Evolutionary conservation across 306 rosid genomes (phyloP).

Genomic region (Medicago lupulina): DNA sequence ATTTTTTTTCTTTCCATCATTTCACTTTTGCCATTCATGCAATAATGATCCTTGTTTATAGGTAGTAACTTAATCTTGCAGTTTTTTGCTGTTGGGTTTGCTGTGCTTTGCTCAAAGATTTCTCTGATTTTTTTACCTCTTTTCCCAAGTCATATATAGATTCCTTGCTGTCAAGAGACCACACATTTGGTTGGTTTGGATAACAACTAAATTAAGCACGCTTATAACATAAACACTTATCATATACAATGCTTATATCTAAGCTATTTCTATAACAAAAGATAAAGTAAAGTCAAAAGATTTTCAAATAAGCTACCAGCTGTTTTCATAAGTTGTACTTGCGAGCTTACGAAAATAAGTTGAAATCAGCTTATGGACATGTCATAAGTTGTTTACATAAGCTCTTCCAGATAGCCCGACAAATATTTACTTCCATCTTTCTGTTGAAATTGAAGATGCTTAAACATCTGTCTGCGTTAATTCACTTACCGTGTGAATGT

Average conservation of each 20-base stretch:
- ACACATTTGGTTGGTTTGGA: not conserved
- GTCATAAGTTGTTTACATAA: not conserved
- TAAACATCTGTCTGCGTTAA: not conserved
- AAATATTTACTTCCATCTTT: not conserved
- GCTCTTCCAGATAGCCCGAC: not conserved
- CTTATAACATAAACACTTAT: too few species aligned
- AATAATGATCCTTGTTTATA: conserved; percentile 4
- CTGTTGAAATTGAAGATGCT: not conserved
- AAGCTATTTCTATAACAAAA: too few species aligned
- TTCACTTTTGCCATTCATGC: conserved; percentile 7
- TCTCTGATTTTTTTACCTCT: not conserved
- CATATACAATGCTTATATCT: too few species aligned
- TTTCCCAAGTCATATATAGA: conserved; percentile 8
- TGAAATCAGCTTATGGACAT: too few species aligned
- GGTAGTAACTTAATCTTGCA: conserved; percentile 19
- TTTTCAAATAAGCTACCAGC: too few species aligned
- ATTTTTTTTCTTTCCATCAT: not conserved
- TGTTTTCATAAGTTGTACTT: not conserved
- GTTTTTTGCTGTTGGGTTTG: conserved; percentile 31
- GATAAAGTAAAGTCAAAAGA: too few species aligned
- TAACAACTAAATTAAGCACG: too few species aligned
- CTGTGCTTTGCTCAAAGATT: not conserved
- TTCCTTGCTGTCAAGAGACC: not conserved
- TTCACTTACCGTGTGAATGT: not conserved
- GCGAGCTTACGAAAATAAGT: too few species aligned